Base-by-base conservation (phyloP, 768 basidiomycete species). In the Tulasnella sp. region DNA sequence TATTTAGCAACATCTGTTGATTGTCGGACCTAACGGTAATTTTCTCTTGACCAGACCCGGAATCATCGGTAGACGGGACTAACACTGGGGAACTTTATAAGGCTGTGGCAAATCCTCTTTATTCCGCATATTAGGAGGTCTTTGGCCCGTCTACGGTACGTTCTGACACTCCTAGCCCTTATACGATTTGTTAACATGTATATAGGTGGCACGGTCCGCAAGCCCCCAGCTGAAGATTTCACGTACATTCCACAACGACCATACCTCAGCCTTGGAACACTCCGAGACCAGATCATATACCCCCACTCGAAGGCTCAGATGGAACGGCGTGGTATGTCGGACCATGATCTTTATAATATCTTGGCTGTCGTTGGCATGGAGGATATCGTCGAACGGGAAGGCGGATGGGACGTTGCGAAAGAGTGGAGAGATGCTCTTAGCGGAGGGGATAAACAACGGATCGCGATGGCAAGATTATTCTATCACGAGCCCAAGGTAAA, bases 221-320 rank as follows among this genome's bases (percentile, higher is more conserved):
- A 98, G 83, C 97, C 97, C 0, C 88, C 91, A 8, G 91, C 94
- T 5, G 88, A 89, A 5, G 89, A 96, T 76, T 99, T 99, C 82
- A 94, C 96, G 58, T 86, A 98, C 77, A 97, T 99, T 77, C 97
- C 97, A 29, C 97, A 99, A 82, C 87, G 97, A 42, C 97, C 97
- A 1, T 99, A 98, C 82, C 87, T 98, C n/a, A 93, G 92, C 0
- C 86, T 93, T 25, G 97, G 97, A 6, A 99, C 95, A 0, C 87
- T 99, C 2, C 89, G 97, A 17, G 97, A 99, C 81, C 97, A 99
- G 83, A 89, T 99, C 79, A 97, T 94, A 71, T 99, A 99, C 82
- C 97, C 97, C 6, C 92, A 98, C 82, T 91, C 90, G 19, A 88
- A 88, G 78, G 85, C 85, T 45, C 89, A 93, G 73, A 97, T 97